Conservation (phyloP, 371 early-diverging fungal genomes). For the Mortierella sp. region DNA sequence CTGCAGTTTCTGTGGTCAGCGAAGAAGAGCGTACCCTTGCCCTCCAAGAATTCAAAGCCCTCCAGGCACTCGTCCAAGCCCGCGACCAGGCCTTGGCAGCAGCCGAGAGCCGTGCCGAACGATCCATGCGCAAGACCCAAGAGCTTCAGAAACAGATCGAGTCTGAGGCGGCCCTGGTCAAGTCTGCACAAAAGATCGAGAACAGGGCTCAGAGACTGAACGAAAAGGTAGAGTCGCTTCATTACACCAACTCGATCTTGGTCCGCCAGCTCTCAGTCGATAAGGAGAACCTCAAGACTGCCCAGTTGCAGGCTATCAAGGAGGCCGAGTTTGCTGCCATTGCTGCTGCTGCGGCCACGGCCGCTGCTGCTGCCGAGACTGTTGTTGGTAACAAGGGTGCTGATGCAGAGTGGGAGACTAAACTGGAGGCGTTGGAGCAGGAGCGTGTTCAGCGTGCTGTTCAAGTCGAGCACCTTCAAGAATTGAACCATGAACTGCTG, state of each 20-base stretch:
- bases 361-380: neutral
- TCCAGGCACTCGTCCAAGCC: conserved; percentile 23
- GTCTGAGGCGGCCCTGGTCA: conserved; percentile 17
- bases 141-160: conserved; percentile 27
- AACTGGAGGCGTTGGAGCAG: conserved; percentile 16
- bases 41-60: conserved; percentile 15
- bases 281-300: conserved; percentile 32
- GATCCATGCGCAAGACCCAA: conserved; percentile 15
- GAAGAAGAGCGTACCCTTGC: conserved; percentile 6
- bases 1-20: neutral
- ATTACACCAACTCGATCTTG: conserved; percentile 44
- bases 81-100: conserved; percentile 18
- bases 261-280: conserved; percentile 42
- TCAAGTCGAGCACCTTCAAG: conserved; percentile 10
- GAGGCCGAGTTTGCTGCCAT: neutral
- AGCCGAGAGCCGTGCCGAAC: conserved; percentile 1
- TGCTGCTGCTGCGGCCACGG: conserved; percentile 7
- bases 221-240: conserved; percentile 46
- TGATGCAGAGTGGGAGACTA: conserved; percentile 9
- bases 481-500: conserved; percentile 13
- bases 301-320: neutral
- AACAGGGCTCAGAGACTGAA: conserved; percentile 15
- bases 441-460: neutral
- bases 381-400: neutral
- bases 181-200: conserved; percentile 24